Conservation (phyloP, 257 asterid genomes). For the Coffea canephora region DNA sequence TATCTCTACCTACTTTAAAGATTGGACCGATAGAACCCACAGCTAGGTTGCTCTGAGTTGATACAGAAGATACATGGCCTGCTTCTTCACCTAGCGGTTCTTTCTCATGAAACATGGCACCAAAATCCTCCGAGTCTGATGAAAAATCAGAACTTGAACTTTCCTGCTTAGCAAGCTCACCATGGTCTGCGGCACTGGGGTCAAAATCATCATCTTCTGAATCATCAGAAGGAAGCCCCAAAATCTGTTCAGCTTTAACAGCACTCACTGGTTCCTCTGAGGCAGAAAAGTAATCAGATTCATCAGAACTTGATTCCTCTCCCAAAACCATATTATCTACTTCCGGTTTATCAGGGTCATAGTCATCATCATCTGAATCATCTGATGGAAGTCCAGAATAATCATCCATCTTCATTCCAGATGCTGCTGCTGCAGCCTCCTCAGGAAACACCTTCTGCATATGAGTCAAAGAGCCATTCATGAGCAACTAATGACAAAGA, state of each 20-base stretch:
- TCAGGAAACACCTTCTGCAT: conserved; percentile 90
- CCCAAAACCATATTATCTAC: conserved; percentile 41
- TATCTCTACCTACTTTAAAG: conserved; percentile 29
- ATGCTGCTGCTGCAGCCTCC: conserved; percentile 82
- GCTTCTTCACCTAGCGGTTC: conserved; percentile 32
- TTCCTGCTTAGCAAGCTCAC: conserved; percentile 45
- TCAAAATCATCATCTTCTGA: conserved; percentile 91
- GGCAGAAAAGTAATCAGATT: conserved; percentile 60
- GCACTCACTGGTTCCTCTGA: conserved; percentile 22
- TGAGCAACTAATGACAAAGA: conserved; percentile 28
- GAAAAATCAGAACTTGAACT: conserved; percentile 86
- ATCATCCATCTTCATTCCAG: conserved; percentile 65
- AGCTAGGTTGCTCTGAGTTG: conserved; percentile 15
- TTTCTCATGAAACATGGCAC: conserved; percentile 48
- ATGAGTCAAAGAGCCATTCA: conserved; percentile 23
- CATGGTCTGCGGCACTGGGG: conserved; percentile 52
- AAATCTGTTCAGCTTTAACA: conserved; percentile 32
- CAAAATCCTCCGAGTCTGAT: conserved; percentile 89
- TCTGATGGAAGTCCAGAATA: conserved; percentile 62
- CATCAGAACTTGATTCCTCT: conserved; percentile 56
- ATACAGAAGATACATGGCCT: conserved; percentile 23
- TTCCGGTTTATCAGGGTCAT: conserved; percentile 71
- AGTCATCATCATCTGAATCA: conserved; percentile 92
- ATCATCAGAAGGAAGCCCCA: conserved; percentile 83
- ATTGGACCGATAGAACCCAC: conserved; percentile 27